A percentile compares a stretch with the other conserved stretches of the same genome.
Conservation (phyloP, 192 early-diverging fungal species). For the Backusella morwellensis region DNA sequence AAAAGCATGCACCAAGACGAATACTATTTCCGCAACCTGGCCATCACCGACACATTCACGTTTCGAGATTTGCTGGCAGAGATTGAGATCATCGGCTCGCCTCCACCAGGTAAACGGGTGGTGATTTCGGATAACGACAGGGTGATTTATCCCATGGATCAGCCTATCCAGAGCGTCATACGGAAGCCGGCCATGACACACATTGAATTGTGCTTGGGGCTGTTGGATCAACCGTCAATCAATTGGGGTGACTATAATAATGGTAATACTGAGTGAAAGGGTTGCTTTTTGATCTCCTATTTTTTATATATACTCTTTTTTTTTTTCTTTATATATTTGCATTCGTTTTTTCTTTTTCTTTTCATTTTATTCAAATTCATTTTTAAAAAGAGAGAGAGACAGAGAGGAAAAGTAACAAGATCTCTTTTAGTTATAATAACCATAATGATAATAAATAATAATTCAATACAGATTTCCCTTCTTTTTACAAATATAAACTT, state of each 20-base stretch:
- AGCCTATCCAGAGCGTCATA: conserved; percentile 29
- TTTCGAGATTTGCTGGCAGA: conserved; percentile 36
- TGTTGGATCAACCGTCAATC: conserved; percentile 26
- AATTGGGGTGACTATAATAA: conserved; percentile 13
- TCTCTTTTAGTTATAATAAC: too few relatives aligned
- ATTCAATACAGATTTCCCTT: neutral
- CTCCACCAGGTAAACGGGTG: conserved; percentile 32
- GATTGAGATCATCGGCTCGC: conserved; percentile 28
- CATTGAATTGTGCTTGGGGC: conserved; percentile 29
- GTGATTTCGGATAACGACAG: conserved; percentile 16
- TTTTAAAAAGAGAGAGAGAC: too few relatives aligned
- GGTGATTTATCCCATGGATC: conserved; percentile 25
- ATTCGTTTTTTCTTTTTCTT: too few relatives aligned
- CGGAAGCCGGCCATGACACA: conserved; percentile 12
- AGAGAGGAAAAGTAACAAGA: too few relatives aligned
- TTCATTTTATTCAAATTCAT: too few relatives aligned
- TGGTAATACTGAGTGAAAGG: too few relatives aligned
- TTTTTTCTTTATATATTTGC: neutral
- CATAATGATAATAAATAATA: neutral
- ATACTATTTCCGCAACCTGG: conserved; percentile 35
- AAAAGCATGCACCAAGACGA: conserved; percentile 15
- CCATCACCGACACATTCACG: conserved; percentile 37
- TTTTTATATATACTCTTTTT: neutral
- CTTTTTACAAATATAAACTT: neutral
- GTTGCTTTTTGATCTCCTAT: too few relatives aligned